These are phyloP conservation scores for Coemansia sp. DNA, from an alignment of 192 early-diverging fungal species.

Conservation along the genomic window DNA sequence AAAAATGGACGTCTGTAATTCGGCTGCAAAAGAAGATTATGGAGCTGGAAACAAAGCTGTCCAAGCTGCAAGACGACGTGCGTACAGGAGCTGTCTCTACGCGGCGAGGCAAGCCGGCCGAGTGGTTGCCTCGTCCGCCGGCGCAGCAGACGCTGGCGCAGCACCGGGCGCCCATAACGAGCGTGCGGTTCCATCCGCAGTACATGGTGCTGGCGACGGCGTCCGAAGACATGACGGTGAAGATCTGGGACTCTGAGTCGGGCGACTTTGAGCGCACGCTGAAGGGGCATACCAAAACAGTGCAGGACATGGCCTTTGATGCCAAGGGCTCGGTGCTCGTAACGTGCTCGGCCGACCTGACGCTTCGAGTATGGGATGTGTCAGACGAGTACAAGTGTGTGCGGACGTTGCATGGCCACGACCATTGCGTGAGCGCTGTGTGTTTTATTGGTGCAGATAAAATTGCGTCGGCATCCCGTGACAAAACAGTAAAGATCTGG, in stretches of 20 bases:
- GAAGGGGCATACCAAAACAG: constrained; percentile 94
- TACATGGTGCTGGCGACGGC: constrained; percentile 80
- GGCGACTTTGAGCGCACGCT: constrained; percentile 90
- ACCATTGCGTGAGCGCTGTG: constrained; percentile 73
- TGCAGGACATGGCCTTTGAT: constrained; percentile 87
- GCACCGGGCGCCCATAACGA: constrained; percentile 79
- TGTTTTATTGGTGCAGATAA: constrained; percentile 77
- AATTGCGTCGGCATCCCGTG: constrained; percentile 85
- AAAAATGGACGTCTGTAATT: constrained; percentile 94
- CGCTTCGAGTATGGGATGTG: constrained; percentile 22
- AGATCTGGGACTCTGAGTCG: constrained; percentile 92
- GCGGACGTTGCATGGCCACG: constrained; percentile 72
- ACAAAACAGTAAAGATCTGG: constrained; percentile 91
- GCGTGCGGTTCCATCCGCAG: constrained; percentile 85
- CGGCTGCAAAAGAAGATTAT: constrained; percentile 93
- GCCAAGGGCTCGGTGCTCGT: constrained; percentile 80
- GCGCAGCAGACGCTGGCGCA: constrained; percentile 70
- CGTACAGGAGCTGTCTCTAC: constrained; percentile 52
- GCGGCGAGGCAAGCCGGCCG: constrained; percentile 57
- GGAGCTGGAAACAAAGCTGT: constrained; percentile 83
- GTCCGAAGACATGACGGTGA: constrained; percentile 89
- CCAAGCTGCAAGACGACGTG: constrained; percentile 75
- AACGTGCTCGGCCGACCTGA: constrained; percentile 88
- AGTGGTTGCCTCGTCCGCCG: constrained; percentile 86
- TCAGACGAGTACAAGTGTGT: constrained; percentile 72